Evolutionary conservation across 768 basidiomycete species (phyloP).

Genomic region (Cyclocybe cylindracea): DNA sequence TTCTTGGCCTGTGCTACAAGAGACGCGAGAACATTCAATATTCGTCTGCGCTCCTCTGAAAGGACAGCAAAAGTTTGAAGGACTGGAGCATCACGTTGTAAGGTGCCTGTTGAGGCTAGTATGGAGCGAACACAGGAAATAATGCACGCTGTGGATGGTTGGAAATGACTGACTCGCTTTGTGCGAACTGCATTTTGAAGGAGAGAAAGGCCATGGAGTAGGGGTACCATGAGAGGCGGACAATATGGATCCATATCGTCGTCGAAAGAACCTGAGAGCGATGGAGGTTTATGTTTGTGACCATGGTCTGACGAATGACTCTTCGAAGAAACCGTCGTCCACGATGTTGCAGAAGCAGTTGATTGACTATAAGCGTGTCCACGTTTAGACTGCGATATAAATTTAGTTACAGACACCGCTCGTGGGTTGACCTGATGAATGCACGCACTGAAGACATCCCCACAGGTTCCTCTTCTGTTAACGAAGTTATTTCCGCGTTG

Average conservation of each 20-base stretch:
- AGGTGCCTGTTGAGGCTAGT: slow-evolving; percentile 78
- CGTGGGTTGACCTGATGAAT: slow-evolving; percentile 6
- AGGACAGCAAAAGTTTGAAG: slow-evolving; percentile 68
- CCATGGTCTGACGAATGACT: slow-evolving; percentile 23
- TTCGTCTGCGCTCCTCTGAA: slow-evolving; percentile 76
- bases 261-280: slow-evolving; percentile 41
- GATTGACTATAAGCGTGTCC: slow-evolving; percentile 57
- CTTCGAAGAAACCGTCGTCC: slow-evolving; percentile 47
- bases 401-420: slow-evolving; percentile 6
- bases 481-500: slow-evolving; percentile 58
- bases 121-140: slow-evolving; percentile 92
- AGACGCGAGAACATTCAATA: slow-evolving; percentile 77
- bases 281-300: slow-evolving; percentile 45
- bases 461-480: slow-evolving; percentile 59
- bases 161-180: slow-evolving; percentile 82
- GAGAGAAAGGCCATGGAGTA: slow-evolving; percentile 83
- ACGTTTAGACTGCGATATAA: slow-evolving; percentile 27
- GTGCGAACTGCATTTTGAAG: slow-evolving; percentile 82
- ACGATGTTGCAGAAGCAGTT: slow-evolving; percentile 51
- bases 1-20: slow-evolving; percentile 81
- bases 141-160: slow-evolving; percentile 92
- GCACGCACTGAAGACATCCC: slow-evolving; percentile 41
- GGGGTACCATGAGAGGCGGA: slow-evolving; percentile 78
- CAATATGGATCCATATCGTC: slow-evolving; percentile 63
- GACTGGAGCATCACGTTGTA: slow-evolving; percentile 77